Percentiles rank a stretch among this genome's conserved stretches.
Evolutionary conservation across 495 filamentous ascomycete genomes (phyloP).

Genomic region (Penicillium atrosanguineum): DNA sequence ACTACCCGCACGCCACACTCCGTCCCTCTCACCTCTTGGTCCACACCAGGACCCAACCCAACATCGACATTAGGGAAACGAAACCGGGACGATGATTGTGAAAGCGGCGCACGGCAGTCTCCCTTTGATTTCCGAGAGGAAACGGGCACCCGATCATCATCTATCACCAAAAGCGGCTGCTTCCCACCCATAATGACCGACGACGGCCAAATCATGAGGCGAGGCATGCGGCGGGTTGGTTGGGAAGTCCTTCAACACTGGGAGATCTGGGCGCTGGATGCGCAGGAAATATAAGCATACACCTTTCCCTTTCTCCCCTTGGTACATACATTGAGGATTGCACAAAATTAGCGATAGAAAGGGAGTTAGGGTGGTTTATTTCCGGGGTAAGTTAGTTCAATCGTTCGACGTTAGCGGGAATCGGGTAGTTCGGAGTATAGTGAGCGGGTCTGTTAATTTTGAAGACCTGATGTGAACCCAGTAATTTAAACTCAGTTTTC

Average conservation of each 20-base stretch:
- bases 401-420: too few relatives aligned
- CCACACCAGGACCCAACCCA: background rate
- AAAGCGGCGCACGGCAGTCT: background rate
- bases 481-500: too few relatives aligned
- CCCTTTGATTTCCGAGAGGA: background rate
- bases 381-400: too few relatives aligned
- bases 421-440: background rate
- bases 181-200: conserved; percentile 3
- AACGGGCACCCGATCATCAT: background rate
- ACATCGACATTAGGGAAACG: conserved; percentile 30
- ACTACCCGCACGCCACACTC: background rate
- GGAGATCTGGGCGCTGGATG: conserved; percentile 45
- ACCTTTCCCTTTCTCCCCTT: background rate
- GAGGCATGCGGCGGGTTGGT: conserved; percentile 34
- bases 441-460: too few relatives aligned
- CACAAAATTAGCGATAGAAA: background rate
- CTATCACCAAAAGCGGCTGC: background rate
- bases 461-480: too few relatives aligned
- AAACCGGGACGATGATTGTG: conserved; percentile 16
- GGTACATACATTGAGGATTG: background rate
- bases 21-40: background rate
- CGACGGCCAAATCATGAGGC: conserved; percentile 27
- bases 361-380: background rate
- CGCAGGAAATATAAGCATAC: conserved; percentile 35
- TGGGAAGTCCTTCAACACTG: conserved; percentile 44